A percentile compares a stretch with the other conserved stretches of the same genome.
phyloP scores from a whole-genome alignment of 805 yeast species.

The Hanseniaspora occidentalis region DNA sequence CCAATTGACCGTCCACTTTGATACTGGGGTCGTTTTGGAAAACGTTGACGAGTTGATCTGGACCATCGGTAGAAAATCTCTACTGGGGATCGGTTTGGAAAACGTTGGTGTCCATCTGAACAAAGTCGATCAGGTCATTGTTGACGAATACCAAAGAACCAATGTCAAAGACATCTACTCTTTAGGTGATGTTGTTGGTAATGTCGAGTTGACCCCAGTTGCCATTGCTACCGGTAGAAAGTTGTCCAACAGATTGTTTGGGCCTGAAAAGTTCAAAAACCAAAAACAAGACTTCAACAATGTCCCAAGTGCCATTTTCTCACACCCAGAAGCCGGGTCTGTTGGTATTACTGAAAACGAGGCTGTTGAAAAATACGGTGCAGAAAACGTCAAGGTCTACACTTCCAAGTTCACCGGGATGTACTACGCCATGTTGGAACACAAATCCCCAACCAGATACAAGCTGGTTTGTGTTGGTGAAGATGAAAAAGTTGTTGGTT shows the following conservation, averaged over 20 bases:
- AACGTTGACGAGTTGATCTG: constrained; percentile 81
- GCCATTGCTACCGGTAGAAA: constrained; percentile 98
- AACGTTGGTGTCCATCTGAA: constrained; percentile 58
- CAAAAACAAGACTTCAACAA: constrained; percentile 78
- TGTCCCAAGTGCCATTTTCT: constrained; percentile 91
- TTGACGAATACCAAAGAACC: constrained; percentile 83
- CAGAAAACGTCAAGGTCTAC: constrained; percentile 69
- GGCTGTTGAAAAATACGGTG: constrained; percentile 71
- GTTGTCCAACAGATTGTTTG: constrained; percentile 83
- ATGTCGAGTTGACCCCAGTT: constrained; percentile 91
- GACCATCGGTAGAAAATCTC: constrained; percentile 87
- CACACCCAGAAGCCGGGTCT: constrained; percentile 96
- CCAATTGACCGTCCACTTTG: constrained; percentile 35
- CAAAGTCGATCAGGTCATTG: constrained; percentile 50
- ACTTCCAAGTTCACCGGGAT: constrained; percentile 75
- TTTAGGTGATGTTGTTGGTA: constrained; percentile 89
- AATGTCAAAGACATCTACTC: constrained; percentile 61
- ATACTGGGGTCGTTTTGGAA: constrained; percentile 29
- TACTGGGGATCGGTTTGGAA: constrained; percentile 63
- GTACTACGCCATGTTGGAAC: constrained; percentile 80
- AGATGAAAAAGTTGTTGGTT: constrained; percentile 88
- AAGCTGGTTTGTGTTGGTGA: constrained; percentile 67
- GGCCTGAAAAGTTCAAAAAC: constrained; percentile 53
- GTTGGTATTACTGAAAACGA: constrained; percentile 75
- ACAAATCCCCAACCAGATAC: constrained; percentile 78